Percentiles rank a stretch among this genome's conserved stretches.
Conservation (phyloP, 2,329 filamentous ascomycete genomes). For the Seiridium cupressi region DNA sequence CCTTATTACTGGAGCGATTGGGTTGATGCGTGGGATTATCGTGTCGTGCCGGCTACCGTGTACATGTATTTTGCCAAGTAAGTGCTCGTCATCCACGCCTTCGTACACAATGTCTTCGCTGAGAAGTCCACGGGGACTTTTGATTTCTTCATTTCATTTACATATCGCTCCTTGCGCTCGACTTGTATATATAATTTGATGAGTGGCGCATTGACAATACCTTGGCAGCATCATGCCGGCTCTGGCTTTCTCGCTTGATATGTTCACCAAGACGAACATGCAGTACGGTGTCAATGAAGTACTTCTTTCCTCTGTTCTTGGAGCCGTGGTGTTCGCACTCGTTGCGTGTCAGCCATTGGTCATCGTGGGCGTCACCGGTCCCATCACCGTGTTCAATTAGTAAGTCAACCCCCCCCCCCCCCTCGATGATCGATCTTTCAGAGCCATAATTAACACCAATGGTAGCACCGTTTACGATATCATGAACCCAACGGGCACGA, state of each 20-base stretch:
- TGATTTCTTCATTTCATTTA: not conserved
- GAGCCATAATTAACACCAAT: slow-evolving; percentile 7
- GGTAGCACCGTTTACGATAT: slow-evolving; percentile 81
- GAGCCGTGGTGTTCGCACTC: slow-evolving; percentile 76
- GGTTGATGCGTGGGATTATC: slow-evolving; percentile 86
- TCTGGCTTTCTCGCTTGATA: slow-evolving; percentile 85
- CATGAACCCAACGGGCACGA: slow-evolving; percentile 70
- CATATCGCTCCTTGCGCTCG: not conserved
- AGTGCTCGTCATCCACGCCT: slow-evolving; percentile 15
- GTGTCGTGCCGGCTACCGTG: slow-evolving; percentile 80
- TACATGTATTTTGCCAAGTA: slow-evolving; percentile 98
- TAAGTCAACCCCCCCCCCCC: slow-evolving; percentile 30
- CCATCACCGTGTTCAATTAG: slow-evolving; percentile 93
- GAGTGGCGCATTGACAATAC: no score
- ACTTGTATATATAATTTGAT: no score
- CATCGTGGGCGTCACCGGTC: slow-evolving; percentile 88
- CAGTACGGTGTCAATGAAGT: slow-evolving; percentile 92
- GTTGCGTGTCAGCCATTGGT: slow-evolving; percentile 82
- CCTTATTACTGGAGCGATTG: slow-evolving; percentile 83
- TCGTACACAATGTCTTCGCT: not conserved
- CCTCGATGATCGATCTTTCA: not conserved
- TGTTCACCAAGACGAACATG: slow-evolving; percentile 84
- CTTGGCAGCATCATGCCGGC: slow-evolving; percentile 73
- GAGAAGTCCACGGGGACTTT: not conserved
- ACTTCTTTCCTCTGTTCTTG: slow-evolving; percentile 80